Percentiles rank a stretch among this genome's conserved stretches.
These are phyloP conservation scores for Hypomyces rosellus DNA, from an alignment of 2,329 filamentous ascomycete genomes.

Conservation along the genomic window DNA sequence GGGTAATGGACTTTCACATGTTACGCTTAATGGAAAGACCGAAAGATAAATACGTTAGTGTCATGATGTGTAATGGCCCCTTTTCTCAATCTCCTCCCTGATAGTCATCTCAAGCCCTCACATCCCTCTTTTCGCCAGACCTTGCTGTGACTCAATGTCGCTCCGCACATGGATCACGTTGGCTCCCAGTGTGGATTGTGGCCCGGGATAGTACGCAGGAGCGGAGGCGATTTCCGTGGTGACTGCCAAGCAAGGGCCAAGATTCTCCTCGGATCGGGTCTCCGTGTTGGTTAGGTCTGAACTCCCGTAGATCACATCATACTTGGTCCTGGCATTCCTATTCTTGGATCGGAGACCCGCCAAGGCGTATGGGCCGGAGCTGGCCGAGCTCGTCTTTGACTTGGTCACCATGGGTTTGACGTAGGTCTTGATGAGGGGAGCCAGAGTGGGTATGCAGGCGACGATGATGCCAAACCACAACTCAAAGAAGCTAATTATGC, in stretches of 20 bases:
- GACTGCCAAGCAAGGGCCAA: not conserved
- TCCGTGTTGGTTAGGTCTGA: not conserved
- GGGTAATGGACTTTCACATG: no score
- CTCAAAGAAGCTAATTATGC: conserved; percentile 31
- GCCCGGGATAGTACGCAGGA: not conserved
- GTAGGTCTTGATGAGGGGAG: conserved; percentile 29
- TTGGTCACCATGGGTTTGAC: conserved; percentile 16
- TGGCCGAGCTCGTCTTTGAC: not conserved
- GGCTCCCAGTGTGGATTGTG: not conserved
- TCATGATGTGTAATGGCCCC: no score
- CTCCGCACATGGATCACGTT: conserved; percentile 1
- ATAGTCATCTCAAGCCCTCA: no score
- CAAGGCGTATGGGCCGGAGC: not conserved
- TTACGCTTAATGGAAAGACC: no score
- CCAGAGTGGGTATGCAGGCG: conserved; percentile 37
- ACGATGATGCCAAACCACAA: conserved; percentile 35
- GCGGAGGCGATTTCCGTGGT: not conserved
- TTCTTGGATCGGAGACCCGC: not conserved
- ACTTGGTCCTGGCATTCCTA: not conserved
- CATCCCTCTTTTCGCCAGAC: no score
- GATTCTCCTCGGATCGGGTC: not conserved
- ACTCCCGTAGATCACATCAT: not conserved
- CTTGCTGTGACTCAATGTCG: conserved; percentile 1
- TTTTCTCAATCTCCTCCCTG: no score
- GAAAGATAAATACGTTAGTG: no score